Conservation (phyloP, 139 green algal species). For the Pseudopediastrum boryanum region DNA sequence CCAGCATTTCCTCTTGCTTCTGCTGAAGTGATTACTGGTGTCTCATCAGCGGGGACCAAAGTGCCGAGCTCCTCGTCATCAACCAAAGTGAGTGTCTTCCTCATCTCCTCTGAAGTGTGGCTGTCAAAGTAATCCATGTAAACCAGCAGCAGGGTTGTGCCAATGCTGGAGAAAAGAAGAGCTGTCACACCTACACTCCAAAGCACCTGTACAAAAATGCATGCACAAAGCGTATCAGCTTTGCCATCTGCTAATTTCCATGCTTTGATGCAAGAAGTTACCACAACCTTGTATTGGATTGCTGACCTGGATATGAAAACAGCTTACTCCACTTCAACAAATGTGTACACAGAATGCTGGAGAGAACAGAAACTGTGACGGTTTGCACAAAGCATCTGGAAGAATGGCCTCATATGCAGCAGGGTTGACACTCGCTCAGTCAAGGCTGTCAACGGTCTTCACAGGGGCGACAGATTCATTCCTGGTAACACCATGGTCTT, state of each 20-base stretch:
- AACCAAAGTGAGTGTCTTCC: too few relatives aligned
- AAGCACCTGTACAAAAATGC: constrained; percentile 15
- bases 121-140: constrained; percentile 39
- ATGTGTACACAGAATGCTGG: not conserved
- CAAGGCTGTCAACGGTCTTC: too few relatives aligned
- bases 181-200: constrained; percentile 19
- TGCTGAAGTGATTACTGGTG: too few relatives aligned
- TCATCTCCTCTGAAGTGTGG: not conserved
- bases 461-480: too few relatives aligned
- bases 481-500: too few relatives aligned
- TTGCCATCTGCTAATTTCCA: not conserved
- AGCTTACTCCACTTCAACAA: not conserved
- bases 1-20: too few relatives aligned
- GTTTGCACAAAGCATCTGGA: not conserved
- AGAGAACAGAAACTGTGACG: not conserved
- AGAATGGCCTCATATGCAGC: too few relatives aligned
- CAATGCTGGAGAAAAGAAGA: not conserved
- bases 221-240: not conserved
- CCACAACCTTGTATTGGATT: not conserved
- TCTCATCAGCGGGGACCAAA: too few relatives aligned
- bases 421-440: too few relatives aligned
- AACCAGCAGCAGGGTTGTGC: constrained; percentile 22
- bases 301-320: not conserved
- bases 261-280: not conserved
- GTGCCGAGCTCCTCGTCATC: too few relatives aligned